phyloP scores from a whole-genome alignment of 2,329 filamentous ascomycete species.

The Pyrenochaeta sp. region DNA sequence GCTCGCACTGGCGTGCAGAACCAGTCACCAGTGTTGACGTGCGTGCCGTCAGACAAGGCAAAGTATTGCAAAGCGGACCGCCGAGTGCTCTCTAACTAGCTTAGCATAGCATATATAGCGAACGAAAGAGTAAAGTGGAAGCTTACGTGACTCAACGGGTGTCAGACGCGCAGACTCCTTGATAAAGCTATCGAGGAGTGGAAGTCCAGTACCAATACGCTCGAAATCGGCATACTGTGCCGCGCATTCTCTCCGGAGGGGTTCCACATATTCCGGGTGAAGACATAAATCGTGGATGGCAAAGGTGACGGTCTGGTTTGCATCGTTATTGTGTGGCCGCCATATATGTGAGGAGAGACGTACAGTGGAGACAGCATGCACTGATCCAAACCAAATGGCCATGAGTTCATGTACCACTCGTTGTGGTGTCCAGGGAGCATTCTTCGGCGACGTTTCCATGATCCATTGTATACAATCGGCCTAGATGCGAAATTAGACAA shows the following conservation, averaged over 20 bases:
- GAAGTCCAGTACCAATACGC: conserved; percentile 8
- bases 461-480: conserved; percentile 47
- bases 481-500: conserved; percentile 1
- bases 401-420: conserved; percentile 43
- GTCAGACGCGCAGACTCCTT: conserved; percentile 25
- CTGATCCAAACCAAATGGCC: conserved; percentile 48
- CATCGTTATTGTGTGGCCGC: background rate
- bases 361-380: conserved; percentile 38
- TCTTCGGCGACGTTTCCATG: conserved; percentile 39
- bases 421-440: conserved; percentile 34
- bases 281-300: conserved; percentile 27
- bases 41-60: conserved; percentile 22
- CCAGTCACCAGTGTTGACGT: conserved; percentile 27
- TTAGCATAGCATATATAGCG: background rate
- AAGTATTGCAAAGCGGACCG: conserved; percentile 24
- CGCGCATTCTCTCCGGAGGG: conserved; percentile 23
- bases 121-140: background rate
- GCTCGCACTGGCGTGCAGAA: conserved; percentile 25
- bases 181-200: conserved; percentile 28
- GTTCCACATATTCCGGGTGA: conserved; percentile 26
- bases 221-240: conserved; percentile 23
- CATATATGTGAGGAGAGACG: background rate
- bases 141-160: conserved; percentile 27
- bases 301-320: conserved; percentile 17
- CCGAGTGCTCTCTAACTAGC: conserved; percentile 20